phyloP scores from a whole-genome alignment of 352 stramenopile species.

The Aphanomyces stellatus region DNA sequence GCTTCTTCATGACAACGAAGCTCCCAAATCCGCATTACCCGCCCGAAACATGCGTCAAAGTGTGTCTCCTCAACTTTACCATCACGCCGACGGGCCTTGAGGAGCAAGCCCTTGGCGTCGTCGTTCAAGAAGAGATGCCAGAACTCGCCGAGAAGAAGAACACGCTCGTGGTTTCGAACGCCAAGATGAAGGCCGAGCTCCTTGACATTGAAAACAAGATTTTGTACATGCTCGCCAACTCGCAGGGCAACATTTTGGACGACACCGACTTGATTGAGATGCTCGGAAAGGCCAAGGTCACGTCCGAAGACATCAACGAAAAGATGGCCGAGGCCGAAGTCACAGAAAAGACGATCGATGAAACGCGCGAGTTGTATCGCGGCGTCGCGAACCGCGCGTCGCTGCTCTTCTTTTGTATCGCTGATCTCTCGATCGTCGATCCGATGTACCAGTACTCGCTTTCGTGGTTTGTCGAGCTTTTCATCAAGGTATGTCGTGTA shows the following conservation, averaged over 20 bases:
- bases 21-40: conserved; percentile 90
- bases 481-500: conserved; percentile 46
- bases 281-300: conserved; percentile 86
- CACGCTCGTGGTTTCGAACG: conserved; percentile 86
- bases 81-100: conserved; percentile 87
- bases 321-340: conserved; percentile 89
- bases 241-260: conserved; percentile 89
- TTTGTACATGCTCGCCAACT: conserved; percentile 89
- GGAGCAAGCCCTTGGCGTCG: conserved; percentile 86
- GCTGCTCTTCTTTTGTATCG: conserved; percentile 90
- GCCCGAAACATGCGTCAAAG: conserved; percentile 89
- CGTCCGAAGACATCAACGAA: conserved; percentile 87
- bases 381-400: conserved; percentile 84
- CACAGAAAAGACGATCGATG: conserved; percentile 88
- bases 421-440: conserved; percentile 84
- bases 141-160: conserved; percentile 93
- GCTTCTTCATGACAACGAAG: conserved; percentile 93
- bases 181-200: conserved; percentile 87
- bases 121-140: conserved; percentile 90
- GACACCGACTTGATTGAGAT: conserved; percentile 91
- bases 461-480: conserved; percentile 89
- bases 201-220: conserved; percentile 93
- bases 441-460: conserved; percentile 94
- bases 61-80: conserved; percentile 89
- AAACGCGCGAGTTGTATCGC: conserved; percentile 83